These are phyloP conservation scores for Xylariaceae sp. DNA, from an alignment of 2,329 filamentous ascomycete genomes.

Conservation along the genomic window DNA sequence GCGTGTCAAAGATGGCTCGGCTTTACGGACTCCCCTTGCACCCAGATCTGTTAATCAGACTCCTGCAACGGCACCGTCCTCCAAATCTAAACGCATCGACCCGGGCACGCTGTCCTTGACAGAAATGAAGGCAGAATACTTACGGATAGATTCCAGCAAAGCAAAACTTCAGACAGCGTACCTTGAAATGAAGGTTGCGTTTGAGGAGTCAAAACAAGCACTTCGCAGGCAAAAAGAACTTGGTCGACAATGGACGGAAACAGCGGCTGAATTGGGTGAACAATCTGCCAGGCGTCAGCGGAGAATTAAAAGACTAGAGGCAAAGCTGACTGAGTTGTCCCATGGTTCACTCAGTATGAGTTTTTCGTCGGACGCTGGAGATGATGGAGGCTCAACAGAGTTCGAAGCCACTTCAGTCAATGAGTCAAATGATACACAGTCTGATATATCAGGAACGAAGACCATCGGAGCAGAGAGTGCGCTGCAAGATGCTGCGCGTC, in stretches of 20 bases:
- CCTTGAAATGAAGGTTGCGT: conserved; percentile 22
- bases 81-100: conserved; percentile 14
- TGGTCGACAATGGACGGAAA: conserved; percentile 42
- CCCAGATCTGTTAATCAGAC: conserved; percentile 23
- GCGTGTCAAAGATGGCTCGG: conserved; percentile 3
- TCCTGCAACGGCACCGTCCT: conserved; percentile 13
- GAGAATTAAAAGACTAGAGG: conserved; percentile 42
- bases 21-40: conserved; percentile 24
- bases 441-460: no score
- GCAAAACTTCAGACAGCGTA: conserved; percentile 33
- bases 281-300: conserved; percentile 22
- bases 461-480: no score
- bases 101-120: conserved; percentile 14
- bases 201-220: conserved; percentile 29
- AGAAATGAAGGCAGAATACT: conserved; percentile 31
- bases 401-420: background rate
- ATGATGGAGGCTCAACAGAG: conserved; percentile 5
- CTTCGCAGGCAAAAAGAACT: conserved; percentile 41
- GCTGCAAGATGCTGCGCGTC: no score
- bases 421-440: no score
- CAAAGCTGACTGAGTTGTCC: conserved; percentile 25
- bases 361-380: conserved; percentile 20
- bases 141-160: conserved; percentile 38
- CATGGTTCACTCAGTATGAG: conserved; percentile 17
- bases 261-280: conserved; percentile 40